A percentile compares a stretch with the other conserved stretches of the same genome.
Conservation (phyloP, 2,329 filamentous ascomycete genomes). For the Colletotrichum trifolii region DNA sequence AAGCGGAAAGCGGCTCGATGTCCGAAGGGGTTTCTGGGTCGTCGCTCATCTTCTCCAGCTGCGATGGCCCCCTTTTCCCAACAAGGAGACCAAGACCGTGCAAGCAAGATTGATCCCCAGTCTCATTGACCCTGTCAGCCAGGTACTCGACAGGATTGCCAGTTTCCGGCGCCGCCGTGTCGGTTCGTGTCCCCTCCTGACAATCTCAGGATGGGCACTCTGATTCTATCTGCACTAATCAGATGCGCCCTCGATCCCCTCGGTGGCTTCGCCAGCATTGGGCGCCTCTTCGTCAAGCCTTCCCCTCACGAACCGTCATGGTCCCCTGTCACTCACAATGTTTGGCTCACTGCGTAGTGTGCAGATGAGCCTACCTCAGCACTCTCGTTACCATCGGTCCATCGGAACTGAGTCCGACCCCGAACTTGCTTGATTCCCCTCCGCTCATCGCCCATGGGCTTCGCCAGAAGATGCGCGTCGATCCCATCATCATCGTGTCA, state of each 20-base stretch:
- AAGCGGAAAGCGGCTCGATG: slow-evolving; percentile 29
- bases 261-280: slow-evolving; percentile 10
- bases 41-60: slow-evolving; percentile 5
- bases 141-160: slow-evolving; percentile 15
- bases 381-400: not conserved
- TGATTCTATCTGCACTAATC: slow-evolving; percentile 23
- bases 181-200: slow-evolving; percentile 33
- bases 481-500: slow-evolving; percentile 11
- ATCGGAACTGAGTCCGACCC: slow-evolving; percentile 20
- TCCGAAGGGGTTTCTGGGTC: slow-evolving; percentile 26
- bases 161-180: slow-evolving; percentile 32
- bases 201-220: slow-evolving; percentile 17
- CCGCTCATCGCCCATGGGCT: slow-evolving; percentile 9
- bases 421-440: not conserved
- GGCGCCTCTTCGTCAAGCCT: not conserved
- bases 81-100: slow-evolving; percentile 29
- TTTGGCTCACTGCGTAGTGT: too few species aligned
- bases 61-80: slow-evolving; percentile 27
- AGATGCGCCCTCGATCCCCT: slow-evolving; percentile 9
- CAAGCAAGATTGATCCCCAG: slow-evolving; percentile 31
- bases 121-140: slow-evolving; percentile 17
- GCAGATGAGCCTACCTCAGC: too few species aligned
- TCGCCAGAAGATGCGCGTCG: slow-evolving; percentile 4
- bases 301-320: slow-evolving; percentile 31
- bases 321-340: slow-evolving; percentile 3